Evolutionary conservation across 2,329 filamentous ascomycete genomes (phyloP).

Genomic region (Lasiodiplodia theobromae): DNA sequence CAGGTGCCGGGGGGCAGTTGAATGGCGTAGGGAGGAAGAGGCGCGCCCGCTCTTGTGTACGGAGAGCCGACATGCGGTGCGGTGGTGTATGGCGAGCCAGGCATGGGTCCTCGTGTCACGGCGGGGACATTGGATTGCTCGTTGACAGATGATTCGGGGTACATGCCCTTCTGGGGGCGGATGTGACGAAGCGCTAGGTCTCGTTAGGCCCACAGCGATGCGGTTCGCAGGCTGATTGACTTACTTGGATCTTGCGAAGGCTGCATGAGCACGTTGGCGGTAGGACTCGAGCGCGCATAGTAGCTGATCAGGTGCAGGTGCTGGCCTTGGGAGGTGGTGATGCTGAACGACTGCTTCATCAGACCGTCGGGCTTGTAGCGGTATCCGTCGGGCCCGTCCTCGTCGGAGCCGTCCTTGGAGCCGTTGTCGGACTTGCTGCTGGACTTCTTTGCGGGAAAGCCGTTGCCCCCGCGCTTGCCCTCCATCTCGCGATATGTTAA

Average conservation of each 20-base stretch:
- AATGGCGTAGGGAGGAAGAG: constrained; percentile 51
- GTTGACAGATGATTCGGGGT: constrained; percentile 92
- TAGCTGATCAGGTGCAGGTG: constrained; percentile 98
- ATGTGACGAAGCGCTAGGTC: constrained; percentile 72
- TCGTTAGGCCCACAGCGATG: not conserved
- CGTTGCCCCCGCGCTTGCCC: constrained; percentile 85
- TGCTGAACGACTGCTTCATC: constrained; percentile 99
- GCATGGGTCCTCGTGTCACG: constrained; percentile 77
- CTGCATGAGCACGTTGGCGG: constrained; percentile 75
- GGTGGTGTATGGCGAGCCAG: constrained; percentile 62
- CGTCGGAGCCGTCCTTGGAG: constrained; percentile 80
- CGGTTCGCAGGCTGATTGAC: not conserved
- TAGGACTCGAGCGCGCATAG: constrained; percentile 81
- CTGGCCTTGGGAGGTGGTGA: constrained; percentile 87
- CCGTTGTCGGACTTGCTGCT: constrained; percentile 82
- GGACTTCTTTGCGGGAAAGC: constrained; percentile 66
- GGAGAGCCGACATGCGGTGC: constrained; percentile 62
- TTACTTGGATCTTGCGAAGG: constrained; percentile 76
- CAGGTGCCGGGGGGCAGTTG: constrained; percentile 49
- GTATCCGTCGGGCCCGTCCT: constrained; percentile 64
- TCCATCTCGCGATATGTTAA: constrained; percentile 99
- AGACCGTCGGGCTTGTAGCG: constrained; percentile 85
- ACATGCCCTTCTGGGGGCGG: constrained; percentile 89
- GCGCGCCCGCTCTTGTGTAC: constrained; percentile 53
- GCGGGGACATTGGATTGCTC: constrained; percentile 82